phyloP scores from a whole-genome alignment of 495 filamentous ascomycete genomes.

The Aspergillus olivimuriae region DNA sequence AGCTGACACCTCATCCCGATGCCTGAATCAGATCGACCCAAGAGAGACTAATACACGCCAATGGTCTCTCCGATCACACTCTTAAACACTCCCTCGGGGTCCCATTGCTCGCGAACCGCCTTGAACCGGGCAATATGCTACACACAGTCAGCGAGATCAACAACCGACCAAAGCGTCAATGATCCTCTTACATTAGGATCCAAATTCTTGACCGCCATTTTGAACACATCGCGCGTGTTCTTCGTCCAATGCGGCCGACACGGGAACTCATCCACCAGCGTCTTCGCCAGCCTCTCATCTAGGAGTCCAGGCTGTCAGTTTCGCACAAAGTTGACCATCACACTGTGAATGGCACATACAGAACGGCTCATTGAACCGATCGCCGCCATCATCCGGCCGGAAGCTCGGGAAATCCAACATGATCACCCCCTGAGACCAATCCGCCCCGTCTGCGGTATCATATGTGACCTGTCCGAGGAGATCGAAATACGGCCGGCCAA shows the following conservation, averaged over 20 bases:
- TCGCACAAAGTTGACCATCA: background rate
- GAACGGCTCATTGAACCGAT: conserved; percentile 9
- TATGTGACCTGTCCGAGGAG: conserved; percentile 11
- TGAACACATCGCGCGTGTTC: conserved; percentile 9
- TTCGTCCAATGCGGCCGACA: conserved; percentile 14
- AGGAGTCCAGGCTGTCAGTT: background rate
- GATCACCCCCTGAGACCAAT: conserved; percentile 10
- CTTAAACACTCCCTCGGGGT: conserved; percentile 8
- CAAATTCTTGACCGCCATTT: conserved; percentile 5
- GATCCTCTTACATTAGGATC: conserved; percentile 8
- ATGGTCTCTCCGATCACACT: conserved; percentile 11
- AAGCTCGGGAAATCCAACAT: conserved; percentile 13
- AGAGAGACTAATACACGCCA: conserved; percentile 10
- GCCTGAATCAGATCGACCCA: too few relatives aligned
- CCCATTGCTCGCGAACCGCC: conserved; percentile 6
- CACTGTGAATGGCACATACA: conserved; percentile 1
- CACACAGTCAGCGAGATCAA: background rate
- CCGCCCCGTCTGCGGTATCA: conserved; percentile 9
- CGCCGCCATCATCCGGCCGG: conserved; percentile 5
- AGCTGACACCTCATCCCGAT: too few relatives aligned
- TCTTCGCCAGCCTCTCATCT: conserved; percentile 5
- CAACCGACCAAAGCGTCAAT: background rate
- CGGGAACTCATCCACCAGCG: conserved; percentile 7
- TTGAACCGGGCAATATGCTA: conserved; percentile 13
- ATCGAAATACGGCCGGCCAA: conserved; percentile 10